These are phyloP conservation scores for Orbilia javanica DNA, from an alignment of 2,329 filamentous ascomycete genomes.

Conservation along the genomic window DNA sequence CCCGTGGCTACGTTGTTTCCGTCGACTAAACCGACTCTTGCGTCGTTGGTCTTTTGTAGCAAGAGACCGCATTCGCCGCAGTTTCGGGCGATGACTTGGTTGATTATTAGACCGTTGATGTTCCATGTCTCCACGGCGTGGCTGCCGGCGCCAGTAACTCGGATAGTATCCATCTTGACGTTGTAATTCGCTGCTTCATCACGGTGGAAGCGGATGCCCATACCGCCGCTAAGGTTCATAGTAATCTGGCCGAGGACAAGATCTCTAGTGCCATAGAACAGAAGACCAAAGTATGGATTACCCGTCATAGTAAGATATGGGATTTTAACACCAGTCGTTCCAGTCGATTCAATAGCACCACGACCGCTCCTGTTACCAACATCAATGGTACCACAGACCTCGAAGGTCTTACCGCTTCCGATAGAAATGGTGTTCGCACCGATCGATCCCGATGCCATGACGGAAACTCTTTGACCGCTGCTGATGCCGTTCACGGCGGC, in stretches of 20 bases:
- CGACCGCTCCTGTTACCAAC: constrained; percentile 66
- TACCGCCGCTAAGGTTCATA: constrained; percentile 70
- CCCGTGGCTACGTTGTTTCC: constrained; percentile 70
- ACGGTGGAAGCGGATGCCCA: constrained; percentile 73
- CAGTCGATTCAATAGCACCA: constrained; percentile 71
- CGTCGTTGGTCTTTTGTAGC: constrained; percentile 70
- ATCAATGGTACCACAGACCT: constrained; percentile 73
- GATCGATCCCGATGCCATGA: constrained; percentile 71
- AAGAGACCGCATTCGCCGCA: constrained; percentile 72
- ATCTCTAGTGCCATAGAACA: constrained; percentile 70
- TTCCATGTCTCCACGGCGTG: constrained; percentile 74
- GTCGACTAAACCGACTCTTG: constrained; percentile 70
- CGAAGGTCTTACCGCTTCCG: constrained; percentile 71
- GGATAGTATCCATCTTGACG: constrained; percentile 70
- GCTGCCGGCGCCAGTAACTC: constrained; percentile 70
- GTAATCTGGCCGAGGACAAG: constrained; percentile 70
- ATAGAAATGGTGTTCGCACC: constrained; percentile 70
- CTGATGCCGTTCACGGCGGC: constrained; percentile 70
- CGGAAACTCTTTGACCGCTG: constrained; percentile 70
- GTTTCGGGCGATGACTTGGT: constrained; percentile 70
- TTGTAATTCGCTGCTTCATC: constrained; percentile 70
- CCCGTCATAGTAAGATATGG: constrained; percentile 73
- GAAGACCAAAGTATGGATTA: constrained; percentile 71
- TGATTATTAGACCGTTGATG: constrained; percentile 70
- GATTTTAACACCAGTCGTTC: constrained; percentile 69